Base-by-base conservation (phyloP, 75 land plant genomes). In the Adiantum capillusveneris region DNA sequence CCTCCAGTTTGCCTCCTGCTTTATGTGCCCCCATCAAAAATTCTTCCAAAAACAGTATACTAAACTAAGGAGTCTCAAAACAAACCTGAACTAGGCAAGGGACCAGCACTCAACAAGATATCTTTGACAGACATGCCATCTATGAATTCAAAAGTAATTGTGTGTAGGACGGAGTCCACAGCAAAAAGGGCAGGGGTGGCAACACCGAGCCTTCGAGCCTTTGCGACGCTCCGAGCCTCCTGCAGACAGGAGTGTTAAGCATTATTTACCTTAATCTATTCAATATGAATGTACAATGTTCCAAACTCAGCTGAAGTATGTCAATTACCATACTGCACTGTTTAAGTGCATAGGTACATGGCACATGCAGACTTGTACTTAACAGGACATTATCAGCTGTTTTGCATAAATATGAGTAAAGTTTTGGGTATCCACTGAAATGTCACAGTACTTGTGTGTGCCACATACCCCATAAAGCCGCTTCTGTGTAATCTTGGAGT, bases 161-260 rank as follows among this genome's bases (percentile, higher is more conserved):
- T 79, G 45, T 79, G 73, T 28, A 78, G 43, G 26, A 84, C 60
- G 29, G 68, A 64, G 39, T 95, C 96, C 56, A 90, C 67, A 1
- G 82, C 75, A 70, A 84, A 95, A 36, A 95, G 65, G 11, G 72
- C 75, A 26, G 99, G 99, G 28, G 97, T 84, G 0, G 61, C 43
- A 49, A 86, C 97, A 30, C 97, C 99, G 36, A 95, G 83, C 62
- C 73, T 61, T 46, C 99, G 75, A 54, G 99, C 99, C 82, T 90
- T 95, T 24, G 92, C 75, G 70, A 82, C 78, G 79, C 92, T 84
- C 45, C 92, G 74, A 30, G 97, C 99, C 59, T 95, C 99, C 99
- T 95, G 72, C n/a, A n/a, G n/a, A n/a, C 29, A 11, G 1, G 12
- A 51, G 0, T 14, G 16, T 14, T 0, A 44, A 34, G 31, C 46